Evolutionary conservation across 2,329 filamentous ascomycete species (phyloP).

Genomic region (Ascochyta viciae-villosae): DNA sequence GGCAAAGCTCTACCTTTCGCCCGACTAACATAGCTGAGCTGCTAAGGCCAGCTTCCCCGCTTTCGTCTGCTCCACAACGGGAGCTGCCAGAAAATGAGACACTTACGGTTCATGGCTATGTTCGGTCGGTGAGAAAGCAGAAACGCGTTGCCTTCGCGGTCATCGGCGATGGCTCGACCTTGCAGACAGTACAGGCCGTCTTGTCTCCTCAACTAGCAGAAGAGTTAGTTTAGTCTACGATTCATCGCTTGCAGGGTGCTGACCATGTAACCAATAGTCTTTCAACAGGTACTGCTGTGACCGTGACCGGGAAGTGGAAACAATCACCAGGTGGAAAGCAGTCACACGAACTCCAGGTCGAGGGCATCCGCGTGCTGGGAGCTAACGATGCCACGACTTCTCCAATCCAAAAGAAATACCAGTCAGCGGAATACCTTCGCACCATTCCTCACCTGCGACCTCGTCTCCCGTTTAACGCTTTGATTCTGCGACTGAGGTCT

Average conservation of each 20-base stretch:
- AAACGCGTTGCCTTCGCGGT: slow-evolving; percentile 84
- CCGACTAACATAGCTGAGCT: slow-evolving; percentile 54
- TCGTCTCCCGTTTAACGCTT: slow-evolving; percentile 80
- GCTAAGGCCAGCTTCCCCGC: slow-evolving; percentile 59
- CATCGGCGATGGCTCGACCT: slow-evolving; percentile 85
- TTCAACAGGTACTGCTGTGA: slow-evolving; percentile 80
- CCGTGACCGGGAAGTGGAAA: slow-evolving; percentile 78
- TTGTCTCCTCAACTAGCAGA: slow-evolving; percentile 74
- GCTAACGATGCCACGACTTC: slow-evolving; percentile 83
- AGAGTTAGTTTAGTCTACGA: slow-evolving; percentile 63
- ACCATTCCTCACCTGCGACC: slow-evolving; percentile 86
- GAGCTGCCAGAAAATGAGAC: slow-evolving; percentile 45
- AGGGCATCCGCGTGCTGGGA: slow-evolving; percentile 73
- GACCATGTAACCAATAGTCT: slow-evolving; percentile 62
- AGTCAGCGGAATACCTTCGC: slow-evolving; percentile 86
- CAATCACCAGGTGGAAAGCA: slow-evolving; percentile 73
- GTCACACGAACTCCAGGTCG: slow-evolving; percentile 80
- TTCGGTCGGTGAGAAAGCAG: slow-evolving; percentile 85
- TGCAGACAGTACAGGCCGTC: slow-evolving; percentile 80
- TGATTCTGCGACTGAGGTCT: slow-evolving; percentile 83
- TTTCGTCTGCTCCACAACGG: slow-evolving; percentile 53
- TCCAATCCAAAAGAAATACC: slow-evolving; percentile 96
- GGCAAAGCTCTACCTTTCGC: slow-evolving; percentile 40
- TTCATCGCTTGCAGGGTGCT: slow-evolving; percentile 17
- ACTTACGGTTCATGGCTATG: slow-evolving; percentile 72